A percentile compares a stretch with the other conserved stretches of the same genome.
These are phyloP conservation scores for Castanea sativa DNA, from an alignment of 306 rosid species.

Conservation along the genomic window DNA sequence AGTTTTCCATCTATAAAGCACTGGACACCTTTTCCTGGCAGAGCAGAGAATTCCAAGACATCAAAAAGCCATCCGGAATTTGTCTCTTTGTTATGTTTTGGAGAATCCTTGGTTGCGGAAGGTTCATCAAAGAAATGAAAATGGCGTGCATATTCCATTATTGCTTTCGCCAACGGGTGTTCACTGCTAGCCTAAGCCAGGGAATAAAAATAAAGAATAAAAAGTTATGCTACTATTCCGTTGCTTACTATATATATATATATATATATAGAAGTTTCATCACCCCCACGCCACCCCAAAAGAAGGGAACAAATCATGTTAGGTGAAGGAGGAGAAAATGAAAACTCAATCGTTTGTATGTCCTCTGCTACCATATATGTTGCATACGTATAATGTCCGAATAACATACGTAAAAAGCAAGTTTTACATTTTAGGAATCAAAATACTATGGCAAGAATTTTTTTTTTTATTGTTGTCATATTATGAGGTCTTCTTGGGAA, in stretches of 20 bases:
- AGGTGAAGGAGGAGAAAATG: constrained; percentile 12
- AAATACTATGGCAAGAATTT: background rate
- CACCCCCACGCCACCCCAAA: background rate
- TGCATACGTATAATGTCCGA: background rate
- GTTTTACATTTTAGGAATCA: background rate
- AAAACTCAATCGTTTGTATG: constrained; percentile 3
- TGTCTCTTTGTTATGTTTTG: constrained; percentile 37
- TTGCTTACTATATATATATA: background rate
- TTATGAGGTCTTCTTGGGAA: background rate
- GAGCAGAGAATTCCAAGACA: constrained; percentile 68
- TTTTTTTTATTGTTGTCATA: background rate
- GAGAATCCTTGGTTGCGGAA: constrained; percentile 39
- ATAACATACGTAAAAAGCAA: constrained; percentile 17
- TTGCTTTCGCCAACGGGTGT: constrained; percentile 92
- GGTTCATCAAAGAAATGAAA: constrained; percentile 83
- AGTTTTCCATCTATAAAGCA: constrained; percentile 64
- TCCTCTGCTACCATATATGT: background rate
- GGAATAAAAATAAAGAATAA: constrained; percentile 6
- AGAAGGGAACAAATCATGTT: background rate
- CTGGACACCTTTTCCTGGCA: constrained; percentile 86
- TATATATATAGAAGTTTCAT: background rate
- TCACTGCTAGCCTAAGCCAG: constrained; percentile 86
- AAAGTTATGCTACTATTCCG: background rate
- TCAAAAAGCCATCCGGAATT: constrained; percentile 78
- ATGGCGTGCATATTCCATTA: constrained; percentile 83